phyloP scores from a whole-genome alignment of 2,329 filamentous ascomycete genomes.

The Fusarium sp. region DNA sequence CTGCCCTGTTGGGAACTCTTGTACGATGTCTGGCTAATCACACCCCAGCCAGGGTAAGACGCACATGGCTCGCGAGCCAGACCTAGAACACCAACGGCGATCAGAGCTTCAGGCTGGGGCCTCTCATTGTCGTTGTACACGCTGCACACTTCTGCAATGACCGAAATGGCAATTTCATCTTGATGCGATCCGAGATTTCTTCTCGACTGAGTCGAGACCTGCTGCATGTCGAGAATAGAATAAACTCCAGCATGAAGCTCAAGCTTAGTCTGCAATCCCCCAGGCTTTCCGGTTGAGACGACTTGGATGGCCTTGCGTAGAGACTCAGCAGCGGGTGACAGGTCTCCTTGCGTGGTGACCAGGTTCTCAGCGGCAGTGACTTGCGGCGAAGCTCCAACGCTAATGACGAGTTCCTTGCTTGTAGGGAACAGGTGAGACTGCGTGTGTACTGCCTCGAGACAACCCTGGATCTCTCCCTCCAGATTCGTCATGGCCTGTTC shows the following conservation, averaged over 20 bases:
- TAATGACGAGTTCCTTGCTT: conserved; percentile 41
- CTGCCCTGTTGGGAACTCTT: not conserved
- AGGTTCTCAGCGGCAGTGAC: conserved; percentile 47
- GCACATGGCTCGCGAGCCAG: conserved; percentile 72
- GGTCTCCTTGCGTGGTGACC: rapidly evolving
- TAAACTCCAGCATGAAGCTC: conserved; percentile 76
- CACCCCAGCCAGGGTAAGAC: conserved; percentile 68
- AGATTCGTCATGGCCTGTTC: conserved; percentile 48
- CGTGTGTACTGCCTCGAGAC: conserved; percentile 38
- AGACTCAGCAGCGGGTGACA: conserved; percentile 3
- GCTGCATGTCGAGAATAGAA: conserved; percentile 72
- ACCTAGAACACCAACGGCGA: conserved; percentile 68
- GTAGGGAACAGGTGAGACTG: conserved; percentile 29
- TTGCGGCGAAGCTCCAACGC: conserved; percentile 50
- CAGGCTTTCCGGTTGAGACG: not conserved
- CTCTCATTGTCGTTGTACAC: conserved; percentile 60
- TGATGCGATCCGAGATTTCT: conserved; percentile 41
- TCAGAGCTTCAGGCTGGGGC: conserved; percentile 60
- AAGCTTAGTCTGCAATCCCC: conserved; percentile 47
- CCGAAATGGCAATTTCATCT: conserved; percentile 64
- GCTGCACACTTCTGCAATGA: conserved; percentile 71
- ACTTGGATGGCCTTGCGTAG: conserved; percentile 11
- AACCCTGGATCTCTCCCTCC: conserved; percentile 47
- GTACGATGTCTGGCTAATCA: conserved; percentile 57
- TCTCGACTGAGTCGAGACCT: conserved; percentile 65